These are phyloP conservation scores for Pecoramyces ruminantium DNA, from an alignment of 192 early-diverging fungal species.

Conservation along the genomic window DNA sequence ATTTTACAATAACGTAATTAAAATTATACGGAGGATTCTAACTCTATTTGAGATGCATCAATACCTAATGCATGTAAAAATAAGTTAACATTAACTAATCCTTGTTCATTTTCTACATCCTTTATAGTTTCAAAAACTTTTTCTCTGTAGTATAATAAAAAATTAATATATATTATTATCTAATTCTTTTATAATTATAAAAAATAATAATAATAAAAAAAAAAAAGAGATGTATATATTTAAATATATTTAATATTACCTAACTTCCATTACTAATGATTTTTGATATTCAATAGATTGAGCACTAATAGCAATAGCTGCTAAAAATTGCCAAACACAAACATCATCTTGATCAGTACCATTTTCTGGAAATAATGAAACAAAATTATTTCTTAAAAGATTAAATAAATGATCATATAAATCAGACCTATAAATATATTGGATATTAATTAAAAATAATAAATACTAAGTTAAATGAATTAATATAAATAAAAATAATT, in stretches of 20 bases:
- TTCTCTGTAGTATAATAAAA: conserved; percentile 72
- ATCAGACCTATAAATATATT: conserved; percentile 31
- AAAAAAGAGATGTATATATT: neutral
- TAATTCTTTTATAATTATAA: no score
- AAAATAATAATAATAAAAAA: neutral
- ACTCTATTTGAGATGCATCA: conserved; percentile 48
- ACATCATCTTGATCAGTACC: conserved; percentile 41
- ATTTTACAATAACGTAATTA: no score
- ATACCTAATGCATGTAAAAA: conserved; percentile 81
- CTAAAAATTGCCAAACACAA: conserved; percentile 96
- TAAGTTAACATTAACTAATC: conserved; percentile 74
- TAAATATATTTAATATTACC: conserved; percentile 21
- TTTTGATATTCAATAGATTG: conserved; percentile 83
- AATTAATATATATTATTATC: no score
- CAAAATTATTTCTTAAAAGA: conserved; percentile 54
- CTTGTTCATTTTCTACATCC: conserved; percentile 24
- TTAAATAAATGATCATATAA: conserved; percentile 71
- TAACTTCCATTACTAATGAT: conserved; percentile 73
- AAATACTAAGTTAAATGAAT: no score
- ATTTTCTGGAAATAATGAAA: conserved; percentile 49
- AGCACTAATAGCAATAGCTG: conserved; percentile 85
- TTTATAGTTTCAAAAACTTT: conserved; percentile 33
- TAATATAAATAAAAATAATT: neutral
- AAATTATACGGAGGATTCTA: neutral
- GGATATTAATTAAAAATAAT: no score